Conservation (phyloP, 768 basidiomycete genomes). For the Mycena sanguinolenta region DNA sequence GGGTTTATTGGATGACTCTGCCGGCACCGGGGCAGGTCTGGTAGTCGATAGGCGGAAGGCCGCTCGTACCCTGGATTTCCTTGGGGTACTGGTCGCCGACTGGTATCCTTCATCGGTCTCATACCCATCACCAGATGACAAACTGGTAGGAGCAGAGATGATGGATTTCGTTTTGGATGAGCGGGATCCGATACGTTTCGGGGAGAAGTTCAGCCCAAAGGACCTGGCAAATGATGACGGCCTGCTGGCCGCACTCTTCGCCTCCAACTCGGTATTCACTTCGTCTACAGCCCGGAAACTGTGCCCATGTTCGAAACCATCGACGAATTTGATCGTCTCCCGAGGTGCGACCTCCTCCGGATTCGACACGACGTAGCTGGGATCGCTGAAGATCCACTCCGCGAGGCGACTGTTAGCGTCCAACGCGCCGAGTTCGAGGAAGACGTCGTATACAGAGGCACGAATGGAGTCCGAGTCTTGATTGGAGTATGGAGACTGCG, state of each 20-base stretch:
- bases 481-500: not conserved
- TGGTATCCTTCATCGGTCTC: slow-evolving; percentile 8
- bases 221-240: slow-evolving; percentile 12
- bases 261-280: not conserved
- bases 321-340: slow-evolving; percentile 12
- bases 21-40: not conserved
- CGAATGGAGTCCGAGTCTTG: slow-evolving; percentile 43
- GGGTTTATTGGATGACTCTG: slow-evolving; percentile 2
- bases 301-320: not conserved
- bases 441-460: slow-evolving; percentile 50
- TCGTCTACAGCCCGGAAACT: not conserved
- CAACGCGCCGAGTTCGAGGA: slow-evolving; percentile 49
- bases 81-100: not conserved
- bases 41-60: slow-evolving; percentile 26
- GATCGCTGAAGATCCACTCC: slow-evolving; percentile 50
- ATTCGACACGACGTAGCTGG: slow-evolving; percentile 18
- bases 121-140: slow-evolving; percentile 16
- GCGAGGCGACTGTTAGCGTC: slow-evolving; percentile 48
- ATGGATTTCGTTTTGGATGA: slow-evolving; percentile 19
- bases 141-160: not conserved
- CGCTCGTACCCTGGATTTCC: slow-evolving; percentile 21
- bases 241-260: not conserved
- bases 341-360: slow-evolving; percentile 15
- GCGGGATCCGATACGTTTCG: slow-evolving; percentile 12
- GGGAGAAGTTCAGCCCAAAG: slow-evolving; percentile 30